Base-by-base conservation (phyloP, 345 rosid species). In the Hibiscus tridactylites region DNA sequence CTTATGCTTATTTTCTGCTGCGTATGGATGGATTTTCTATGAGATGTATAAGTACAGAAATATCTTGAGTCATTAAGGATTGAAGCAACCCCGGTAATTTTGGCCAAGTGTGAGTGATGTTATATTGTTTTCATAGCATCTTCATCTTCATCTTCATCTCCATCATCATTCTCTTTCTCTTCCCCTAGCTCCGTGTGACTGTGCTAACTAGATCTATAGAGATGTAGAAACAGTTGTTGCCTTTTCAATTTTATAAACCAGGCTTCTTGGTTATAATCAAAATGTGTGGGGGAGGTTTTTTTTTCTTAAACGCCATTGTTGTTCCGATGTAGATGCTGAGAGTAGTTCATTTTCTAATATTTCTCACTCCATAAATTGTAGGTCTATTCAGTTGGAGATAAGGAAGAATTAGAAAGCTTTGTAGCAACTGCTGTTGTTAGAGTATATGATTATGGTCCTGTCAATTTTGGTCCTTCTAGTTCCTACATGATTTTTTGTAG, bases 331-430 rank as follows among this genome's bases (percentile, higher is more conserved):
- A 39, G 44, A 39, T 39, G 44, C 44, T 47, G 42, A 6, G 4
- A 6, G 70, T 47, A 26, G 39, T 28, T 24, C 16, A 65, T 66
- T 66, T 66, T 66, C 8, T 67, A 49, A 47, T 67, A 47, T 47
- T 26, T 67, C 24, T 13, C 13, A 0, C 28, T 21, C 10, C 0
- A 31, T n/a, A 46, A 70, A 73, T 73, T 72, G 72, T 73, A 93
- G 98, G 94, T 93, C 64, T 88, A 81, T 78, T 83, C 96, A 31
- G 93, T 90, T 82, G 92, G 87, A 80, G 75, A 85, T 74, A 80
- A 73, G 46, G 91, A 61, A 71, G 92, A 89, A 69, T 68, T 93
- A 76, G 90, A 90, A 76, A 56, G 74, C 59, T 88, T 81, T 75
- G 90, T 91, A 52, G 83, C 93, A 72, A 81, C 92, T 75, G 97